Base-by-base conservation (phyloP, 352 stramenopile genomes). In the Bremia lactucae region DNA sequence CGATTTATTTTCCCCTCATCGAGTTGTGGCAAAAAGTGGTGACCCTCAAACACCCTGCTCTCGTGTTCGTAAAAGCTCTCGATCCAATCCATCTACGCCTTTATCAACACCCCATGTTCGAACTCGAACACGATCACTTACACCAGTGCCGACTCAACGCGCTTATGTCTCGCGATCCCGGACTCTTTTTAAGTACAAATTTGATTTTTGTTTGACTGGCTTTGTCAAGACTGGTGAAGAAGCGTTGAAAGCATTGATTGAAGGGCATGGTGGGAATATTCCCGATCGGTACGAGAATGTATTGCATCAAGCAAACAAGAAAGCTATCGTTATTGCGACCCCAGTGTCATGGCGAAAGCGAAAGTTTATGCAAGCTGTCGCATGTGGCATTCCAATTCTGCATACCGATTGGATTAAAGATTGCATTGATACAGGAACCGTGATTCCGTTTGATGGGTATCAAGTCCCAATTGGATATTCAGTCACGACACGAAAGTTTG, bases 311-410 rank as follows among this genome's bases (percentile, higher is more conserved):
- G 55, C 47, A 16, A 82, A 75, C 29, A 11, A 31, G 0, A 85
- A 84, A 41, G 69, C 65, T 0, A 68, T 87, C 5, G 71, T 89
- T 19, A 85, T 91, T 14, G 72, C 75, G 8, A 91, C 73, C 0
- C 65, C 75, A 2, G 61, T 83, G 13, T 76, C 75, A 5, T 88
- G 73, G 70, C 68, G 79, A 13, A 87, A 87, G 19, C 64, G 71
- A 26, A 91, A 91, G 61, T 86, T 87, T 51, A 78, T 86, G 58
- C 70, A 77, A 46, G 79, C 79, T 4, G 37, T 91, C 38, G 72
- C 72, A n/a, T 84, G 67, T 46, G 73, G 75, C n/a, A 84, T 91
- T 13, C 73, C 79, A 10, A 72, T 91, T 2, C 58, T 91, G 13
- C 79, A 91, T 52, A 72, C 79, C 0, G 79, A 88, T 31, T 91